phyloP scores from a whole-genome alignment of 306 rosid species.

The Parietaria judaica region DNA sequence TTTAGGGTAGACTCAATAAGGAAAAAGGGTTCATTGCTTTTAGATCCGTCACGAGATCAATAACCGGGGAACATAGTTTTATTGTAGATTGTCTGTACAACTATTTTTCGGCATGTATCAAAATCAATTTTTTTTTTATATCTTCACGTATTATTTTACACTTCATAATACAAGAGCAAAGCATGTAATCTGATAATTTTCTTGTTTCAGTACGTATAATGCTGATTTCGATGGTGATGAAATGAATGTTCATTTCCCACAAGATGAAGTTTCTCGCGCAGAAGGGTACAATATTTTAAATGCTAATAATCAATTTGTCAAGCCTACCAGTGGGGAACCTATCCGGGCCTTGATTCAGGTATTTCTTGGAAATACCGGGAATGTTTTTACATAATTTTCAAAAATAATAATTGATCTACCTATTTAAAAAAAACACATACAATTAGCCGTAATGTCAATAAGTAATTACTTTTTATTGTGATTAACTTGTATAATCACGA shows the following conservation, averaged over 20 bases:
- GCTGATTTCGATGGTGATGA: slow-evolving; percentile 99
- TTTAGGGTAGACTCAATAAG: too few species aligned
- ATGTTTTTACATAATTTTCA: too few species aligned
- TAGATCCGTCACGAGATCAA: too few species aligned
- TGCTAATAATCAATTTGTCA: slow-evolving; percentile 92
- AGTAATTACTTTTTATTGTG: too few species aligned
- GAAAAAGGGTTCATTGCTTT: too few species aligned
- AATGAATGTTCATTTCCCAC: slow-evolving; percentile 96
- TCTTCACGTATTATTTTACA: not conserved
- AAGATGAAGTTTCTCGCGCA: slow-evolving; percentile 93
- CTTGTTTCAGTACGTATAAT: slow-evolving; percentile 66
- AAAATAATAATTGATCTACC: too few species aligned
- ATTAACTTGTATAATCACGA: too few species aligned
- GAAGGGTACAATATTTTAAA: slow-evolving; percentile 94
- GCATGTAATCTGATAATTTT: not conserved
- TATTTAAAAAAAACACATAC: too few species aligned
- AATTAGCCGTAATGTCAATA: too few species aligned
- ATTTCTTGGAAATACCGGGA: not conserved
- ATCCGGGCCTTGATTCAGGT: slow-evolving; percentile 95
- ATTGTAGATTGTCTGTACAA: too few species aligned
- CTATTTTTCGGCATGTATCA: not conserved
- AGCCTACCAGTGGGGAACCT: slow-evolving; percentile 97
- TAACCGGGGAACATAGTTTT: not conserved
- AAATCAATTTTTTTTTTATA: not conserved
- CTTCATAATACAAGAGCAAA: not conserved